phyloP scores from a whole-genome alignment of 179 eudicot species.

The Spergularia azorica region DNA sequence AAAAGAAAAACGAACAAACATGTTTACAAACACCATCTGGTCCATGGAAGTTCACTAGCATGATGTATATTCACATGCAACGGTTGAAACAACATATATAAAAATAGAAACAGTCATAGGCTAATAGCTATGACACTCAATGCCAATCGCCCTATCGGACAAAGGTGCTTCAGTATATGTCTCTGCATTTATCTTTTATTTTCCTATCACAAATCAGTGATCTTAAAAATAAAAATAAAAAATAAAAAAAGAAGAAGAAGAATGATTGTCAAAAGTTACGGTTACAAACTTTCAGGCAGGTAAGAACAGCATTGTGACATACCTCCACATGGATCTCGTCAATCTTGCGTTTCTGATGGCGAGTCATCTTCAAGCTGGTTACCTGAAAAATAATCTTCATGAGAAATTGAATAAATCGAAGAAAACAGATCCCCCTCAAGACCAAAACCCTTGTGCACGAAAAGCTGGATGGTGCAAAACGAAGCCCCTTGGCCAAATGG shows the following conservation, averaged over 20 bases:
- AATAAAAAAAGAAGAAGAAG: too few relatives aligned
- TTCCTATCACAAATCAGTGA: too few relatives aligned
- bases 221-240: too few relatives aligned
- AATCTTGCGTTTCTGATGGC: constrained; percentile 96
- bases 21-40: neutral
- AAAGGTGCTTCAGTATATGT: neutral
- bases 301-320: neutral
- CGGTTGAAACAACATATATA: neutral
- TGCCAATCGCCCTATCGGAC: neutral
- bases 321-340: constrained; percentile 98
- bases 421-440: neutral
- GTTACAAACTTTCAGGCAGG: neutral
- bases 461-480: neutral
- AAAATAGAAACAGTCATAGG: neutral
- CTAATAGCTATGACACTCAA: neutral
- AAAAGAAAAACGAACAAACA: neutral
- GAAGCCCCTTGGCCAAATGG: neutral
- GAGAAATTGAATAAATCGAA: constrained; percentile 15
- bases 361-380: constrained; percentile 95
- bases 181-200: neutral
- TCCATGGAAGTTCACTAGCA: neutral
- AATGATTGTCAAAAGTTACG: neutral
- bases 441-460: neutral
- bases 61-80: constrained; percentile 4
- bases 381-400: constrained; percentile 44